Base-by-base conservation (phyloP, 2,329 filamentous ascomycete genomes). In the Aphanoascus verrucosus region DNA sequence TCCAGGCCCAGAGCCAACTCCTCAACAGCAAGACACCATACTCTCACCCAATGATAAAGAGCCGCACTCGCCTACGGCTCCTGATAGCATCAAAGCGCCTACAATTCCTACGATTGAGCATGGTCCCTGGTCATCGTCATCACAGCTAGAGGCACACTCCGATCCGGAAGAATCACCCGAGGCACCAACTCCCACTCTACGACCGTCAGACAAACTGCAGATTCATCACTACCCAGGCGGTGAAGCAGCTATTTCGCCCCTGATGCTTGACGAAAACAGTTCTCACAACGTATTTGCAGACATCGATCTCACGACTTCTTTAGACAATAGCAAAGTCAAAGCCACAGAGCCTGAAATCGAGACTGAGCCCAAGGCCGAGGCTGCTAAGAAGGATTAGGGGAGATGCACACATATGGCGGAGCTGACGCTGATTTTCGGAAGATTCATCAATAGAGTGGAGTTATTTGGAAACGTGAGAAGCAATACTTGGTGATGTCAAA, bases 221-320 rank as follows among this genome's bases (percentile, higher is more conserved):
- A 11, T 44, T 19, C 46, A 32, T 15, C 31, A 44, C n/a, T 38
- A 35, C 5, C 19, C 37, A 14, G 23, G 8, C 4, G 34, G 20
- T 5, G 44, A 56, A 20, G 15, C 45, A 7, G 47, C 38, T 14
- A 56, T 56, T 44, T 56, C 55, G 5, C 55, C 52, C 5, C 17
- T 54, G 19, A 28, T 31, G 11, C 52, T 56, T 8, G 51, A 56
- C 34, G 55, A 56, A 15, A 38, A 50, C 12, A 40, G 28, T 6
- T 31, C 45, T 14, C 28, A 50, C 1, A 35, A 38, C 17, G 14
- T 20, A 2, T 34, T 53, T 37, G 32, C 44, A 15, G 15, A 47
- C 14, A 15, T 48, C 8, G 23, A 48, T 42, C 51, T 47, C 17
- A 6, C 40, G 37, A 19, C 43, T 1, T n/a, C 37, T 23, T 1